Base-by-base conservation (phyloP, 495 filamentous ascomycete genomes). In the Choiromyces venosus region DNA sequence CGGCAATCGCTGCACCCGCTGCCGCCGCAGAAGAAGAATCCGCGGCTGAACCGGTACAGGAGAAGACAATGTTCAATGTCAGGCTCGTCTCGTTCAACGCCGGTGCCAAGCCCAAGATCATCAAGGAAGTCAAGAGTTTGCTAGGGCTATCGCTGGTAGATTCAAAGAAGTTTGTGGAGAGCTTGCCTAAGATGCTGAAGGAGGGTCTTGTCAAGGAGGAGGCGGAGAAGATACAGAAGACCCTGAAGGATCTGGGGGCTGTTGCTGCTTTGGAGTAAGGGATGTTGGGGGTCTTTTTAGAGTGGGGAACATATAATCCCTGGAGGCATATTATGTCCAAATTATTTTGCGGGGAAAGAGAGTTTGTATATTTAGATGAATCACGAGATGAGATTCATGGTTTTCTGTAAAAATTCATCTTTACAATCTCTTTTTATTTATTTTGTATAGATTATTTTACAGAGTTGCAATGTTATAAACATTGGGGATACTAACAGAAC, bases 141-240 rank as follows among this genome's bases (percentile, higher is more conserved):
- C 86, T 99, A 69, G 95, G 96, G 6, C 84, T 99, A 83, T 96
- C 92, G 82, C 87, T 99, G 84, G 95, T 99, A 78, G 95, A 99
- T 84, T 97, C 93, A 85, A 99, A 99, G 90, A 99, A 99, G 87
- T 99, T 99, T 84, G 95, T 98, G 77, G 95, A 99, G 87, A 91
- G 91, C 79, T 92, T 90, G 82, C 95, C 95, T 76, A 99, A 99
- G 92, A 85, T 92, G 80, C 90, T 99, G 92, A 98, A 97, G 89
- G 95, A 99, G 84, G 91, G 89, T 18, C 92, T 99, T 81, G 91
- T 94, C 42, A 99, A 98, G 88, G 95, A 99, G 82, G 95, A 99
- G 83, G 91, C 91, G 18, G 93, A 98, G 89, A 99, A 99, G 92
- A 97, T 98, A 78, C 86, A 97, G 52, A 93, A 92, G 83, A 89